Evolutionary conservation across 306 rosid genomes (phyloP).

Genomic region (Sindora glabra): DNA sequence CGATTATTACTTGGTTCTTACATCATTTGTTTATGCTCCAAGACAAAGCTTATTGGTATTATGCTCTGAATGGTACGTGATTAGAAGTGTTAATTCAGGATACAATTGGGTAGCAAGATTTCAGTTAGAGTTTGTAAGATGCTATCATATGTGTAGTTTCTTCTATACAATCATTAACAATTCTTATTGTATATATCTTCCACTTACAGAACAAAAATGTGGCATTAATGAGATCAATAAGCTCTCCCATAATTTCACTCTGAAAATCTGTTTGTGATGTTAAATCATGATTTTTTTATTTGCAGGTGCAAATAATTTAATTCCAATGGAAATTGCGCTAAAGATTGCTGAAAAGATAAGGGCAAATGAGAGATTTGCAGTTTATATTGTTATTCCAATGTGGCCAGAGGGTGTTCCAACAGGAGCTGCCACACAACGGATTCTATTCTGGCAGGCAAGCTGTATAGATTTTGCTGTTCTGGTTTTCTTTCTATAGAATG

Average conservation of each 20-base stretch:
- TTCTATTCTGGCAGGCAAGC: constrained; percentile 96
- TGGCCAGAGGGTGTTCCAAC: constrained; percentile 99
- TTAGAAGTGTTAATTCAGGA: too few relatives aligned
- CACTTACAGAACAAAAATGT: neutral
- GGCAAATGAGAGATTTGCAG: constrained; percentile 91
- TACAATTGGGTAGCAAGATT: too few relatives aligned
- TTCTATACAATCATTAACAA: too few relatives aligned
- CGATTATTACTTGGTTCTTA: too few relatives aligned
- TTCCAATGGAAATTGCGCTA: constrained; percentile 94
- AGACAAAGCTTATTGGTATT: too few relatives aligned
- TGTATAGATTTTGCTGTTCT: too few relatives aligned
- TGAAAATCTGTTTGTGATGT: neutral
- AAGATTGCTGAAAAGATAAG: constrained; percentile 86
- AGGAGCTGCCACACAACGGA: constrained; percentile 83
- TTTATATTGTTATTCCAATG: constrained; percentile 90
- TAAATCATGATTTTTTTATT: constrained; percentile 15
- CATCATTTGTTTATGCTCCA: too few relatives aligned
- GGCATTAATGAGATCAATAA: neutral
- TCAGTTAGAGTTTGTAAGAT: too few relatives aligned
- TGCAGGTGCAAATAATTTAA: constrained; percentile 95
- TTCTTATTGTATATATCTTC: too few relatives aligned
- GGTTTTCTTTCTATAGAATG: too few relatives aligned
- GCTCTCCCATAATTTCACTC: neutral
- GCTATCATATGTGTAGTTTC: too few relatives aligned
- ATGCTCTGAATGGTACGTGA: too few relatives aligned